These are phyloP conservation scores for Fremontodendron californicum DNA, from an alignment of 345 rosid genomes.

Conservation along the genomic window DNA sequence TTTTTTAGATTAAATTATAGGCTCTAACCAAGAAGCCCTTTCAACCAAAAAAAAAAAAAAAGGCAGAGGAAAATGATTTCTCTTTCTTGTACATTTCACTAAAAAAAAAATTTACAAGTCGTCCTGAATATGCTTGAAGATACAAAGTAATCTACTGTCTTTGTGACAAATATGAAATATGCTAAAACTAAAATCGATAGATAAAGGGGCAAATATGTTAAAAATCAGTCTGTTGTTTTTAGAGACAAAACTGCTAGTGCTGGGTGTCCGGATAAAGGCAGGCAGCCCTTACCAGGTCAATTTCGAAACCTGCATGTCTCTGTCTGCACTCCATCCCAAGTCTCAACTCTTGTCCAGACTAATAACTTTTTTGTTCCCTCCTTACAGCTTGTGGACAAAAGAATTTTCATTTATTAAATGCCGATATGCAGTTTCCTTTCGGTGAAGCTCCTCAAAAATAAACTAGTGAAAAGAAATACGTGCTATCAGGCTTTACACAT, in stretches of 20 bases:
- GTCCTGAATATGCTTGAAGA: neutral
- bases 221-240: neutral
- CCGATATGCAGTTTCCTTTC: conserved; percentile 8
- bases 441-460: conserved; percentile 16
- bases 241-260: neutral
- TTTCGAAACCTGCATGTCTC: neutral
- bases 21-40: neutral
- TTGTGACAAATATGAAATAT: too few species aligned
- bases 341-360: neutral
- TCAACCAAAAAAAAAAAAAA: rapidly evolving
- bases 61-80: neutral
- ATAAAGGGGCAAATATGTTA: neutral
- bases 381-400: conserved; percentile 13
- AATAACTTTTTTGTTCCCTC: neutral
- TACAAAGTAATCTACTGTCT: too few species aligned
- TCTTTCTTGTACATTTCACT: neutral
- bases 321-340: neutral
- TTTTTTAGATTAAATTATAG: neutral
- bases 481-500: conserved; percentile 86
- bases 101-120: conserved; percentile 24
- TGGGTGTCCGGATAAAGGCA: neutral
- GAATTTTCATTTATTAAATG: conserved; percentile 10
- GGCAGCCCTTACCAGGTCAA: neutral
- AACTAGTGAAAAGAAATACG: conserved; percentile 7
- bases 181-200: neutral